Evolutionary conservation across 768 basidiomycete genomes (phyloP), one percentile per base, ranked within the genome.

Genomic region (Phylloporus sp.): DNA sequence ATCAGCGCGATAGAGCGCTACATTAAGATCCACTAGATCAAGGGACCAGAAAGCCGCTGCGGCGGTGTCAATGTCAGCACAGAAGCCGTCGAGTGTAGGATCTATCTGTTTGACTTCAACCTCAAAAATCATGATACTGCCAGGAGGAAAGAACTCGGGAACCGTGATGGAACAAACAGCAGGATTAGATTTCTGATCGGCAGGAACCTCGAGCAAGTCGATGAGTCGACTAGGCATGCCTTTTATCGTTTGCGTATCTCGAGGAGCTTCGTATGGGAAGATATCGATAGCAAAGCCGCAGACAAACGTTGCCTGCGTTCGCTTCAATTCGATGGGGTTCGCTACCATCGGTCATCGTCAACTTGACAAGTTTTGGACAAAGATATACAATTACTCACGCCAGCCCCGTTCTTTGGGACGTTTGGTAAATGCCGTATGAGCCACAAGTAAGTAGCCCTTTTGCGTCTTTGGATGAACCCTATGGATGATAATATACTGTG

Each of bases 101-200:
- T 91, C 87, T 46, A 86, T 68, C 20, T 84, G 82, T 55, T 90
- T 79, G 40, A 90, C 74, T 54, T 87, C 82, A 0, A 94, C 96
- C 60, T 84, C 81, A 60, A 97, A 97, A 17, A 99, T 57, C 86
- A 97, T 83, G 59, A 98, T 80, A 49, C 89, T 91, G 9, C 95
- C 95, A 0, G 95, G 93, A n/a, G 94, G 93, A 69, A 98, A 99
- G 57, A 74, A 71, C 29, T 92, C 84, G 0, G 96, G 96, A 2
- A 96, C 80, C 17, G 77, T 58, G 49, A 98, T 81, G 62, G 92
- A 88, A 18, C 84, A 78, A 65, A 75, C 85, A 48, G 81, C 80
- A 24, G 55, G 62, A 55, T 89, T 88, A n/a, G 73, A 63, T 4
- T 81, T 80, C 44, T 82, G 78, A 5, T 75, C 70, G n/a, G 79